Evolutionary conservation across 176 grass and related monocot genomes (phyloP), one percentile per base, ranked within the genome.

Genomic region (Cenchrus americanus): DNA sequence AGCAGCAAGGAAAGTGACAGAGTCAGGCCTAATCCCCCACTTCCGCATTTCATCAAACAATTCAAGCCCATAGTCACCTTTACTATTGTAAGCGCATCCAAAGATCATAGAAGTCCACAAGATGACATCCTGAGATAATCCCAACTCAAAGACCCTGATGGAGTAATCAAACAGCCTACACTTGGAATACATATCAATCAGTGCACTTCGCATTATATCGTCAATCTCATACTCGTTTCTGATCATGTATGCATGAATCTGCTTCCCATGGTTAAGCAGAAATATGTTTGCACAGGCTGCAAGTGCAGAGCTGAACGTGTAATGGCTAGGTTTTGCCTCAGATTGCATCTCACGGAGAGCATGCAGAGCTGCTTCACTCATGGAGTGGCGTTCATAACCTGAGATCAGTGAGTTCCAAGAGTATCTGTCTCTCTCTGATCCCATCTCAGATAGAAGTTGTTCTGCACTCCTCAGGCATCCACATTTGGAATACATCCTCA

Each of bases 101-200:
- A 96, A 69, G 54, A 99, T 96, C 73, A 92, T 95, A 0, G 91
- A 94, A 77, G 92, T 99, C 87, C 93, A 99, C 43, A 99, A 74
- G 62, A 96, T 78, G 44, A 89, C 85, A 19, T 99, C 93, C 11
- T 62, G 58, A 37, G 91, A 87, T 74, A 61, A 78, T 49, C 37
- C 82, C 26, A 80, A 80, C 83, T 94, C 65, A 72, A 99, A 99
- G 58, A 96, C 57, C 60, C 76, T 94, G 30, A 89, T 82, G 19
- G 88, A 85, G 80, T 94, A 96, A 61, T 99, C 89, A 42, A 94
- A 87, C 81, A 92, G 43, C 54, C 89, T 91, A 77, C 97, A 99
- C 77, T 99, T 96, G 44, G 83, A 94, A 82, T 99, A 99, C 97
- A 99, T 96, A 70, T 92, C 94, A 89, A 99, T 70, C 67, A 96